Conservation (phyloP, 306 rosid species). For the Oemleria cerasiformis region DNA sequence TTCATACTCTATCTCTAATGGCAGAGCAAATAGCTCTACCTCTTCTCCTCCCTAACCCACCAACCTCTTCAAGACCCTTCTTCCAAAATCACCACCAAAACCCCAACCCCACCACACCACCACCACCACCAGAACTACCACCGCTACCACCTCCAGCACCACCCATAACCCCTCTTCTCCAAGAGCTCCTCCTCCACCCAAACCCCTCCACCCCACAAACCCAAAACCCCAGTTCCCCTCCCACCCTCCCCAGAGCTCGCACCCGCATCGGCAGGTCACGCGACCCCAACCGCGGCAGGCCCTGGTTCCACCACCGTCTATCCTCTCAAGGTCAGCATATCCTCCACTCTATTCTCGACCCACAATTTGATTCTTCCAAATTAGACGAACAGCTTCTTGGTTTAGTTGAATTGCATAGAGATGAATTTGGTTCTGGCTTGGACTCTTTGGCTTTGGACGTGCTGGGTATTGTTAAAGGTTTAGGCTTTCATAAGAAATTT, state of each 20-base stretch:
- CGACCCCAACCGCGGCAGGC: constrained; percentile 77
- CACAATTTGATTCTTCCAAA: constrained; percentile 34
- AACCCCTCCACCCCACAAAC: constrained; percentile 11
- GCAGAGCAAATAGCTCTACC: constrained; percentile 55
- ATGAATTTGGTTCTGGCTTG: constrained; percentile 9
- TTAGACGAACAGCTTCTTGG: constrained; percentile 32
- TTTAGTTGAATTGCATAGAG: constrained; percentile 28
- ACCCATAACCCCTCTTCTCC: constrained; percentile 48
- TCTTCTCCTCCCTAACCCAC: constrained; percentile 55
- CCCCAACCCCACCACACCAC: constrained; percentile 27
- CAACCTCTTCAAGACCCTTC: constrained; percentile 37
- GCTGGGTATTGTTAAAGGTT: constrained; percentile 55
- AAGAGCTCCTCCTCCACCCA: constrained; percentile 33
- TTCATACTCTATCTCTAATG: constrained; percentile 27
- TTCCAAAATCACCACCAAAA: constrained; percentile 32
- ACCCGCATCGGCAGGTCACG: constrained; percentile 48
- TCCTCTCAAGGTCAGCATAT: constrained; percentile 55
- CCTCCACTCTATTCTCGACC: constrained; percentile 43
- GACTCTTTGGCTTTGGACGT: constrained; percentile 49
- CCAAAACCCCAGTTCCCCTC: constrained; percentile 22
- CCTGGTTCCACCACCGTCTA: constrained; percentile 62
- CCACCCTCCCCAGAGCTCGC: constrained; percentile 34
- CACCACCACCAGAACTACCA: neutral
- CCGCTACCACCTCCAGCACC: constrained; percentile 23
- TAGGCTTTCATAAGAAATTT: constrained; percentile 52